Evolutionary conservation across 352 stramenopile genomes (phyloP), one percentile per base, ranked within the genome.

Genomic region (Phytophthora agathidicida): DNA sequence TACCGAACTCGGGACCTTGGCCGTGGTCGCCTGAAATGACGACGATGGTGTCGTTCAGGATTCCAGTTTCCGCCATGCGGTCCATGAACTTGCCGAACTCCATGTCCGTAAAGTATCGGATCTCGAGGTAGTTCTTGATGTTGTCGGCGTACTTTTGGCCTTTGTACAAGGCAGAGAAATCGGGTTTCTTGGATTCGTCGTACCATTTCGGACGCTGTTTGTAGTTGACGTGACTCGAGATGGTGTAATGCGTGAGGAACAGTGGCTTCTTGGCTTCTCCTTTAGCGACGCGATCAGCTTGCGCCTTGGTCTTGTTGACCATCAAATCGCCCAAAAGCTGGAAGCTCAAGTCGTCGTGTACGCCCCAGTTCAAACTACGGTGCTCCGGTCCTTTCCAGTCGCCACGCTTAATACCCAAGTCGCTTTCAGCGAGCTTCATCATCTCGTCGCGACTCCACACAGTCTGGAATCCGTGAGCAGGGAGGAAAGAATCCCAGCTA

Each of bases 221-320:
- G 39, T 68, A 85, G 31, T 60, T 48, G 7, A 68, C 63, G 53
- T 86, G 75, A 41, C 69, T 82, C 9, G 68, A 80, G 47, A 84
- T 84, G 17, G 74, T 79, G 53, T 80, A 84, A 33, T 79, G 68
- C 14, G 64, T 81, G 31, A 80, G 49, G 47, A 77, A 84, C 19
- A 75, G 75, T 22, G 74, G 71, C 39, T 62, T 56, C 46, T 75
- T 79, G 0, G 50, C 19, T 17, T 69, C 17, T 1, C 56, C 58
- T 3, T 14, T 47, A 0, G 23, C 31, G 19, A 68, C 39, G 2
- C 63, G 67, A 16, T 55, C 37, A 0, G 13, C 23, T 24, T 83
- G 73, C 14, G 60, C 48, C 32, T 47, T 52, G 2, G 64, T 73
- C 38, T 77, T 74, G 39, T 78, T 79, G 5, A 68, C 20, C 54